These are phyloP conservation scores for Trypanosoma cruzi DNA, from an alignment of 208 protist genomes.

Conservation along the genomic window DNA sequence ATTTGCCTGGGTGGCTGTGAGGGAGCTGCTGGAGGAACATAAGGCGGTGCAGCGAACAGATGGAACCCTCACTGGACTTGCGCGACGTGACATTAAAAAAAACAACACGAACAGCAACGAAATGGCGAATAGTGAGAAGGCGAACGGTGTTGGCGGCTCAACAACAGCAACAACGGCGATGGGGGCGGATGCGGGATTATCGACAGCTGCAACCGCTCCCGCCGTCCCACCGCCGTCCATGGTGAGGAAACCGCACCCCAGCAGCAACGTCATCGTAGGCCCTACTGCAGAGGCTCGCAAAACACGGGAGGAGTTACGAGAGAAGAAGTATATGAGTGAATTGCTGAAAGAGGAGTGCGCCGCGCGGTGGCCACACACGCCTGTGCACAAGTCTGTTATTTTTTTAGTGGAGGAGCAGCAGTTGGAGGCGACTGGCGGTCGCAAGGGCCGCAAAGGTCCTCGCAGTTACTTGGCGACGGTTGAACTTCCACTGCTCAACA, in stretches of 20 bases:
- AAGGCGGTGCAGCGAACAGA: constrained; percentile 51
- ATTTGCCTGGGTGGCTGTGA: constrained; percentile 68
- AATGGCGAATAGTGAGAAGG: neutral
- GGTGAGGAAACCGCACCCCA: constrained; percentile 29
- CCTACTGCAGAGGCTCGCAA: constrained; percentile 46
- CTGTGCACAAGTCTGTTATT: constrained; percentile 60
- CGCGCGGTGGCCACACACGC: constrained; percentile 71
- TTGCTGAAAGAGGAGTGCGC: constrained; percentile 63
- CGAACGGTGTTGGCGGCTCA: neutral
- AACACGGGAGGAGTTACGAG: constrained; percentile 46
- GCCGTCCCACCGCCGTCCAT: neutral
- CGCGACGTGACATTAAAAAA: constrained; percentile 65
- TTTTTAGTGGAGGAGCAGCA: constrained; percentile 58
- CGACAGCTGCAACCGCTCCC: constrained; percentile 2
- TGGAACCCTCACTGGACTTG: constrained; percentile 63
- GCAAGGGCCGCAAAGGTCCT: constrained; percentile 46
- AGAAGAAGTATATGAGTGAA: constrained; percentile 59
- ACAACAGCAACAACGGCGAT: constrained; percentile 1
- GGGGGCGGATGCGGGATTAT: neutral
- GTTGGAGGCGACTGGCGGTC: constrained; percentile 39
- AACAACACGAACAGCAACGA: constrained; percentile 39
- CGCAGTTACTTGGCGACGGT: constrained; percentile 53
- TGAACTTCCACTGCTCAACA: constrained; percentile 66
- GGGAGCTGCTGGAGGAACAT: constrained; percentile 65
- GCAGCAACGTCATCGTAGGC: constrained; percentile 56